Evolutionary conservation across 2,329 filamentous ascomycete species (phyloP), one percentile per base, ranked within the genome.

Genomic region (Chaetomiaceae sp.): DNA sequence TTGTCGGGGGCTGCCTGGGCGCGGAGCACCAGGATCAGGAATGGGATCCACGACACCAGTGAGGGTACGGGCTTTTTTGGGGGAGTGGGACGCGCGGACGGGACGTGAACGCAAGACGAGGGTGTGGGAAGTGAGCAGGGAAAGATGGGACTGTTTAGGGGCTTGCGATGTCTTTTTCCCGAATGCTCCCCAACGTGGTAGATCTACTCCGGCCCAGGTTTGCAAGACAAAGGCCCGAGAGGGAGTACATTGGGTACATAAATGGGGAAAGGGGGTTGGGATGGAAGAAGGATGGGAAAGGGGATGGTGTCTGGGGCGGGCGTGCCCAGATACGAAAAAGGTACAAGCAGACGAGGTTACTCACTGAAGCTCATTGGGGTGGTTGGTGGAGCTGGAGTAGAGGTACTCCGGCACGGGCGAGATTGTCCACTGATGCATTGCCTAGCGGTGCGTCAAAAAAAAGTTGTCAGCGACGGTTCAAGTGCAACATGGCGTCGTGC

Each of bases 391-490:
- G 68, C 73, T 75, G 63, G 46, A 50, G 54, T 77, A 79, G 61
- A 79, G 71, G 70, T 79, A 78, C 68, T 78, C 76, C 68, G 47
- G 39, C 50, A 79, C 72, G 58, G 76, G 75, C 67, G 76, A 71
- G 66, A 80, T 75, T 68, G 79, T 76, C 77, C 77, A 79, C 69
- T 78, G 75, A 71, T 80, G 74, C 77, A 80, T 80, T 46, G 35
- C 58, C 56, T 59, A 48, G 42, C 5, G 33, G 39, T 21, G 43
- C 25, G 38, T n/a, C 43, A 50, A 31, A 53, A 25, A 17, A 12
- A 33, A n/a, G 8, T 13, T 27, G 44, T 53, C 41, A 53, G 50
- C 41, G 23, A 30, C 33, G 17, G 21, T 44, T 25, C 34, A 40
- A 12, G 25, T 38, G 40, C 14, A 33, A 33, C 9, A 27, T 10